phyloP scores from a whole-genome alignment of 1,139 yeast species.

The Yamadazyma taylorii region DNA sequence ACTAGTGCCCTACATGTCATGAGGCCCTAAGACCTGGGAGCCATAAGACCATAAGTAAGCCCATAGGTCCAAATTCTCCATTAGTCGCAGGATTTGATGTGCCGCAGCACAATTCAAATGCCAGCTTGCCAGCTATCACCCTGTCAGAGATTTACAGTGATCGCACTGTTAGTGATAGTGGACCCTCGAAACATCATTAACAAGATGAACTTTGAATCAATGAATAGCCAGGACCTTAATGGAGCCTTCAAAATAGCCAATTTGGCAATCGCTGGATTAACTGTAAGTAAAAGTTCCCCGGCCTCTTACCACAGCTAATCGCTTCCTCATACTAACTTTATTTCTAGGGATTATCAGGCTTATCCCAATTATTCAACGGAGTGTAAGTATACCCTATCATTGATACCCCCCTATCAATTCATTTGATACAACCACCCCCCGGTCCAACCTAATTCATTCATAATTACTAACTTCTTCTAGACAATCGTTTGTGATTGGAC shows the following conservation, averaged over 20 bases:
- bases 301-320: conserved; percentile 20
- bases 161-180: too few species aligned
- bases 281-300: conserved; percentile 39
- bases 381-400: conserved; percentile 52
- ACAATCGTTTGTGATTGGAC: conserved; percentile 53
- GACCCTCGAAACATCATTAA: neutral
- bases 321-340: too few species aligned
- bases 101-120: too few species aligned
- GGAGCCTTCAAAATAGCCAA: conserved; percentile 65
- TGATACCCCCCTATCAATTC: too few species aligned
- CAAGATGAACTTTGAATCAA: conserved; percentile 23
- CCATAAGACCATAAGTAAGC: too few species aligned
- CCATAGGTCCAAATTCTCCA: too few species aligned
- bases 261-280: conserved; percentile 58
- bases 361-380: conserved; percentile 59
- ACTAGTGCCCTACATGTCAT: too few species aligned
- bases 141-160: neutral
- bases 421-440: neutral
- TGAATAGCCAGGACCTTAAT: conserved; percentile 37
- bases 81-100: too few species aligned
- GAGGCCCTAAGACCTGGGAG: too few species aligned
- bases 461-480: conserved; percentile 23
- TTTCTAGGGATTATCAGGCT: conserved; percentile 54
- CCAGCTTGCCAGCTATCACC: neutral
- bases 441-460: too few species aligned